Conservation (phyloP, 495 filamentous ascomycete genomes). For the Glarea lozoyensis region DNA sequence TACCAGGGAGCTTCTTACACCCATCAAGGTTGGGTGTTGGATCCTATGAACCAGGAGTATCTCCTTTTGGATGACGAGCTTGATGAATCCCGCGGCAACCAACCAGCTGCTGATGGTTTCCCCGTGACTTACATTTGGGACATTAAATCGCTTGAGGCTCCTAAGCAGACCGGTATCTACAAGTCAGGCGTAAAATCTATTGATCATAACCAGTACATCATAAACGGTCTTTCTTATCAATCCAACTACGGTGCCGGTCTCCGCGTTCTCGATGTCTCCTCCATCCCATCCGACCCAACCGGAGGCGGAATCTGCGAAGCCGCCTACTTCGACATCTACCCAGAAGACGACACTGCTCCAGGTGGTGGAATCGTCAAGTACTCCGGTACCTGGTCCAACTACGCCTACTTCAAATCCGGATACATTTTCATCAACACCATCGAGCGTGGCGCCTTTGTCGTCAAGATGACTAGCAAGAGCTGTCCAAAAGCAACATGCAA, state of each 20-base stretch:
- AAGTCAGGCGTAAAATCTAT: slow-evolving; percentile 38
- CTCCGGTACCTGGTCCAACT: slow-evolving; percentile 48
- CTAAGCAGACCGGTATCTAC: slow-evolving; percentile 47
- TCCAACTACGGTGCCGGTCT: slow-evolving; percentile 51
- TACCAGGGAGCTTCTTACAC: slow-evolving; percentile 51
- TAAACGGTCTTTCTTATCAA: slow-evolving; percentile 44
- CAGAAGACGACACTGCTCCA: slow-evolving; percentile 42
- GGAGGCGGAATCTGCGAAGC: slow-evolving; percentile 41
- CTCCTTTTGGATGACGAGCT: slow-evolving; percentile 54
- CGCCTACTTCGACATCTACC: slow-evolving; percentile 51
- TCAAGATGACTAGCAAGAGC: slow-evolving; percentile 26
- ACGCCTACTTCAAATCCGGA: slow-evolving; percentile 48
- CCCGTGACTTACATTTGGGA: slow-evolving; percentile 50
- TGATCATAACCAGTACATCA: slow-evolving; percentile 56
- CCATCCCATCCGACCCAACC: slow-evolving; percentile 43
- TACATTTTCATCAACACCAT: slow-evolving; percentile 51
- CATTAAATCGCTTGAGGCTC: slow-evolving; percentile 39
- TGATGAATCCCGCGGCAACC: slow-evolving; percentile 41
- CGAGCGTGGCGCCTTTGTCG: slow-evolving; percentile 47
- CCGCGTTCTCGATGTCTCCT: slow-evolving; percentile 45
- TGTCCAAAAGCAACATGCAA: too few relatives aligned
- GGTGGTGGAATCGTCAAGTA: slow-evolving; percentile 43
- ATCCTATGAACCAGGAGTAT: slow-evolving; percentile 40
- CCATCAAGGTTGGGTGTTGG: slow-evolving; percentile 53
- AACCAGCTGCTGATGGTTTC: slow-evolving; percentile 33